Evolutionary conservation across 2,329 filamentous ascomycete species (phyloP), one percentile per base, ranked within the genome.

Genomic region (Didymella exigua): DNA sequence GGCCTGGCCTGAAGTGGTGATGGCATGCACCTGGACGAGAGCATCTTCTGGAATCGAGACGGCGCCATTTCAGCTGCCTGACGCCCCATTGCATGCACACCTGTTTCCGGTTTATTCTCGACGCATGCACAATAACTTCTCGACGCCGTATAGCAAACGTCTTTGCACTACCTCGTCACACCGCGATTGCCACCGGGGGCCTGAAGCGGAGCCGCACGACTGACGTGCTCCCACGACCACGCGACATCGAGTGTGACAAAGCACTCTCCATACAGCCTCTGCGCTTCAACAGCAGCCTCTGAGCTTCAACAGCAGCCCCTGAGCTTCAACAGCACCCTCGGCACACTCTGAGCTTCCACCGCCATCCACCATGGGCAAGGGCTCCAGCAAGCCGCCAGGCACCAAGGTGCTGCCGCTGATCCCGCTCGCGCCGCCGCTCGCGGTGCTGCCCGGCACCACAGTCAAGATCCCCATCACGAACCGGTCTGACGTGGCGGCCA

Each of bases 401-500:
- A 68, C 70, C 8, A 73, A 71, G 44, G 71, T 76, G 58, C 75
- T 96, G 29, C 90, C 93, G 40, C 79, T 98, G 66, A 89, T 98
- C 63, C 90, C 92, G 31, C 84, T 98, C 37, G 86, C 91, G 48
- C 87, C 88, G 69, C 89, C 89, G 62, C 85, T 86, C 59, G 89
- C 97, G 63, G 86, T 98, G 34, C 84, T 96, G 9, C 95, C 95
- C 4, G 91, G 92, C 59, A 86, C 93, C 52, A 87, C 93, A 45
- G 84, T 96, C 66, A 89, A 93, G 65, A 89, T 98, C 62, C 87
- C 91, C 49, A 88, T 97, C 47, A 86, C 88, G 34, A 87, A 88
- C 75, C 90, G 93, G 46, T 87, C 91, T 63, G 95, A 98, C 76
- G 89, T 98, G 63, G 89, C 91, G 48, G 90, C 93, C 45, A 85